Evolutionary conservation across 129 eudicot species (phyloP).

Genomic region (Pittosporum tobira): DNA sequence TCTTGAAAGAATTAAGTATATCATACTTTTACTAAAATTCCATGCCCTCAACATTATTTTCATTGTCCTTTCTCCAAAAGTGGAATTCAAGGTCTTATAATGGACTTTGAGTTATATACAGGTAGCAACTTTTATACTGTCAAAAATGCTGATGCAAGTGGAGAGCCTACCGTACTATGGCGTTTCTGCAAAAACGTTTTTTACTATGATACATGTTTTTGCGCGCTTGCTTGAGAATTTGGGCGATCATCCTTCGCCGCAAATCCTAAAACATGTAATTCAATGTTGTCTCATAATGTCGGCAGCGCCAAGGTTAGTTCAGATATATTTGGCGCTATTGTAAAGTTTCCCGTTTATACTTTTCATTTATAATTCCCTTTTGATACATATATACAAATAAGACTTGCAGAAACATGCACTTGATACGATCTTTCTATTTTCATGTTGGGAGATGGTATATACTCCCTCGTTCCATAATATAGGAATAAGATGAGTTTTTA

Average conservation of each 20-base stretch:
- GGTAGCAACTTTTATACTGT: slow-evolving; percentile 30
- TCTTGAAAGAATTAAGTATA: background rate
- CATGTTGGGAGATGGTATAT: too few relatives aligned
- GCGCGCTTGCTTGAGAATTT: slow-evolving; percentile 14
- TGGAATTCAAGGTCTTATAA: background rate
- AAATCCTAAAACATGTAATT: slow-evolving; percentile 28
- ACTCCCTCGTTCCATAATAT: too few relatives aligned
- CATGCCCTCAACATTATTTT: background rate
- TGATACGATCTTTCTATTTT: too few relatives aligned
- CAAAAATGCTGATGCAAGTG: slow-evolving; percentile 24
- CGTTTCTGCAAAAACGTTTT: slow-evolving; percentile 20
- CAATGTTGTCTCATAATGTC: slow-evolving; percentile 26
- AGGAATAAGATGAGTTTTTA: too few relatives aligned
- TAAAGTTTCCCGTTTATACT: background rate
- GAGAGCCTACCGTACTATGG: slow-evolving; percentile 31
- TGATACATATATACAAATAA: too few relatives aligned
- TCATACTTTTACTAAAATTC: background rate
- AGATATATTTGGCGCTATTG: slow-evolving; percentile 3
- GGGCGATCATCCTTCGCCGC: slow-evolving; percentile 14
- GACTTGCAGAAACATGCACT: too few relatives aligned
- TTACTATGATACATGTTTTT: slow-evolving; percentile 16
- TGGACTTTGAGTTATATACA: background rate
- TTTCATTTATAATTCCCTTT: background rate
- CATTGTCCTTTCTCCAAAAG: background rate
- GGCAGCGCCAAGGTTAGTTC: slow-evolving; percentile 36